Evolutionary conservation across 768 basidiomycete genomes (phyloP).

Genomic region (Mycena alexandri): DNA sequence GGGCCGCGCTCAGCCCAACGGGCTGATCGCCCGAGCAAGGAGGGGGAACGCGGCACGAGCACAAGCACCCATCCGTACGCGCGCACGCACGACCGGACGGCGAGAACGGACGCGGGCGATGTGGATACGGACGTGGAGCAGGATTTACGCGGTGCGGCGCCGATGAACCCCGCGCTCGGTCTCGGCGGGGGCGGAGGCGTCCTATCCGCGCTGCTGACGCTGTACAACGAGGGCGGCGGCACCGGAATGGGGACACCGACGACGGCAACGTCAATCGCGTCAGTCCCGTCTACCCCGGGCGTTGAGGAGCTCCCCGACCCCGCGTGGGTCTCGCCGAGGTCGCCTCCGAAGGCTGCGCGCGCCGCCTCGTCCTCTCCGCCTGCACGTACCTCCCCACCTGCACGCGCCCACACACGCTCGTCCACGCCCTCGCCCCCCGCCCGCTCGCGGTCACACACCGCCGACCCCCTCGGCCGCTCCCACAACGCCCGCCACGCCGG

Average conservation of each 20-base stretch:
- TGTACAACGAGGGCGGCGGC: constrained; percentile 59
- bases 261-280: not conserved
- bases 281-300: constrained; percentile 40
- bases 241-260: too few species aligned
- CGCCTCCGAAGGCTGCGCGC: constrained; percentile 7
- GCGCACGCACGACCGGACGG: constrained; percentile 32
- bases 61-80: constrained; percentile 4
- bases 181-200: constrained; percentile 58
- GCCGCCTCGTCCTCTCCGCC: constrained; percentile 1
- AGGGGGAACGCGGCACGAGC: not conserved
- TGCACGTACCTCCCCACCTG: not conserved
- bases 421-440: constrained; percentile 6
- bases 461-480: constrained; percentile 15
- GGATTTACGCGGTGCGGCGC: constrained; percentile 23
- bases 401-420: not conserved
- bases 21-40: too few species aligned
- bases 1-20: too few species aligned
- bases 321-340: constrained; percentile 26
- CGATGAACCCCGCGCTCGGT: constrained; percentile 40
- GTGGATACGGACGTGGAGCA: constrained; percentile 38
- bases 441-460: not conserved
- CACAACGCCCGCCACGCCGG: constrained; percentile 13
- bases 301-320: constrained; percentile 28
- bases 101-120: constrained; percentile 1
- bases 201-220: constrained; percentile 72